Evolutionary conservation across 176 grass and related monocot genomes (phyloP).

Genomic region (Triticum monococcum): DNA sequence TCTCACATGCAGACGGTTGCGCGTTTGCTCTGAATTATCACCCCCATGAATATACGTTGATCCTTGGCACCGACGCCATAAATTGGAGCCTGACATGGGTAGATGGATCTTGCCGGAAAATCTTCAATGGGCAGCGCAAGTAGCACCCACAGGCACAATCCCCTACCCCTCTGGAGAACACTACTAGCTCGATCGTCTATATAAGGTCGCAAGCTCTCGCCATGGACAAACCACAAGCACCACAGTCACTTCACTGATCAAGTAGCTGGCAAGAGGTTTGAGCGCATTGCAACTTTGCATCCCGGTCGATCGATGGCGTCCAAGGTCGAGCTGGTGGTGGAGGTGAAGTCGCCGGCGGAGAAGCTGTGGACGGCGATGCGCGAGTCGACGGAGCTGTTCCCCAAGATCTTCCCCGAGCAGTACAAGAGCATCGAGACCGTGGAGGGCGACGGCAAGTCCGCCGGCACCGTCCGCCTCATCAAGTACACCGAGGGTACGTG

Average conservation of each 20-base stretch:
- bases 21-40: not conserved
- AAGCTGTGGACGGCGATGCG: conserved; percentile 77
- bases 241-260: not conserved
- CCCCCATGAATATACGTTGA: not conserved
- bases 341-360: conserved; percentile 68
- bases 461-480: conserved; percentile 74
- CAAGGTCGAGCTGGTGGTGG: conserved; percentile 62
- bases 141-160: not conserved
- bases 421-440: conserved; percentile 89
- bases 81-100: conserved; percentile 33
- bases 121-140: conserved; percentile 42
- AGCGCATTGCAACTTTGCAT: not conserved
- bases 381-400: conserved; percentile 70
- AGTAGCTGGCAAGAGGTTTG: not conserved
- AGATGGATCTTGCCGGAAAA: conserved; percentile 34
- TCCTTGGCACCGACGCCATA: conserved; percentile 44
- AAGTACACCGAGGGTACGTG: conserved; percentile 65
- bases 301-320: conserved; percentile 47
- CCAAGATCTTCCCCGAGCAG: conserved; percentile 86
- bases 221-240: conserved; percentile 23
- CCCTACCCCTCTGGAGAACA: not conserved
- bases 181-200: not conserved
- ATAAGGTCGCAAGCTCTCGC: conserved; percentile 1
- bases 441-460: conserved; percentile 80
- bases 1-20: not conserved